Conservation (phyloP, 768 basidiomycete genomes). For the Lepiota venenata region DNA sequence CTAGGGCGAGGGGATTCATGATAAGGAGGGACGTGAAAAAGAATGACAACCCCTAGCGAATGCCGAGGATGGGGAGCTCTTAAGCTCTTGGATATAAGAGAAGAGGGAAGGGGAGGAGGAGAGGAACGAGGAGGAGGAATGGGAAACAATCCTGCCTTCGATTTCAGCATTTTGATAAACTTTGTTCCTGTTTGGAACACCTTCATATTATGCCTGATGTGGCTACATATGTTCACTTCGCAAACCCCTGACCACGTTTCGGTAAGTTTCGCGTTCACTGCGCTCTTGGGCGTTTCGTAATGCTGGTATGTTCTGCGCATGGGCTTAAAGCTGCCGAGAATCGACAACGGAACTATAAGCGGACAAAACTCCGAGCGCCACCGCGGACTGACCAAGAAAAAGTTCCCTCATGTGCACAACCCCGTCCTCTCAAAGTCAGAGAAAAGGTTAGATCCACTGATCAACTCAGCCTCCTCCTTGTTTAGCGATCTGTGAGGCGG, state of each 20-base stretch:
- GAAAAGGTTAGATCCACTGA: not conserved
- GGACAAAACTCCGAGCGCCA: not conserved
- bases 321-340: not conserved
- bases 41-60: constrained; percentile 21
- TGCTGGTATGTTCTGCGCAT: not conserved
- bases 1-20: constrained; percentile 30
- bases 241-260: not conserved
- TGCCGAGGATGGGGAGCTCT: not conserved
- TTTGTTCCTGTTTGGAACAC: constrained; percentile 11
- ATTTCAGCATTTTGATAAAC: constrained; percentile 4
- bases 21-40: constrained; percentile 20
- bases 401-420: not conserved
- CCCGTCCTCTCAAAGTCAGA: not conserved
- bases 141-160: not conserved
- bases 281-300: constrained; percentile 1
- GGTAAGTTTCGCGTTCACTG: not conserved
- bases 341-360: not conserved
- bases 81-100: constrained; percentile 4
- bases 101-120: not conserved
- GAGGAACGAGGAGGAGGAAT: constrained; percentile 9
- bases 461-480: not conserved
- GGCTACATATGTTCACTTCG: not conserved
- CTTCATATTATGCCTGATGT: not conserved
- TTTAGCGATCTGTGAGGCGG: not conserved
- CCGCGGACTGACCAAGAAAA: not conserved